A percentile compares a stretch with the other conserved stretches of the same genome.
These are phyloP conservation scores for Rosa chinensis DNA, from an alignment of 306 rosid genomes.

Conservation along the genomic window DNA sequence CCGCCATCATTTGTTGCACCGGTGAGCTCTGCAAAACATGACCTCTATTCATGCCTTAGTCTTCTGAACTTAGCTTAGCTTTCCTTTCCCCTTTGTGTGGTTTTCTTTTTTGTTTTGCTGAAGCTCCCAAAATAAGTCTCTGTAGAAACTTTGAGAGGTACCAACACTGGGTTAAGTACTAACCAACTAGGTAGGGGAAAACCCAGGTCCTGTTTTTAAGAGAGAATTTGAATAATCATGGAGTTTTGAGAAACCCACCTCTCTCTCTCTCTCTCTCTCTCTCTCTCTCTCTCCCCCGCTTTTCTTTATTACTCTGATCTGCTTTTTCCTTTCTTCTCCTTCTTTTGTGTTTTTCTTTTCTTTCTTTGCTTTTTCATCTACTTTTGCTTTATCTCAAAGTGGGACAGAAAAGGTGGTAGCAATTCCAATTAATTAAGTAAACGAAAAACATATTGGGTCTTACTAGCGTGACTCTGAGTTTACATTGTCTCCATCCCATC, in stretches of 20 bases:
- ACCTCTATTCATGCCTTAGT: conserved; percentile 68
- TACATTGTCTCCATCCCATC: conserved; percentile 38
- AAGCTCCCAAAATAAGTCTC: conserved; percentile 41
- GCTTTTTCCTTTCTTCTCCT: conserved; percentile 41
- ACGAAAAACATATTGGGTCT: conserved; percentile 30
- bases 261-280: conserved; percentile 28
- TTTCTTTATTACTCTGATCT: conserved; percentile 25
- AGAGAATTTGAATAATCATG: conserved; percentile 71
- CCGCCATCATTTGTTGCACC: conserved; percentile 85
- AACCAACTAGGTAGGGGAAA: conserved; percentile 6
- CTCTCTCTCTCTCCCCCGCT: conserved; percentile 23
- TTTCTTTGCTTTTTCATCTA: conserved; percentile 42
- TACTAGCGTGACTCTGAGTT: conserved; percentile 34
- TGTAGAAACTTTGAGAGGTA: conserved; percentile 64
- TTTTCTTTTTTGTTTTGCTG: conserved; percentile 26
- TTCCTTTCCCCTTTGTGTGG: background rate
- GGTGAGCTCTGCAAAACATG: conserved; percentile 69
- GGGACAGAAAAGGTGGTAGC: conserved; percentile 73
- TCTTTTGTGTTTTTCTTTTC: conserved; percentile 49
- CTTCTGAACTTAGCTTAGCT: background rate
- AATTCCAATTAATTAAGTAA: conserved; percentile 61
- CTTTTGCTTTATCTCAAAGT: conserved; percentile 86
- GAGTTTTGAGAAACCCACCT: conserved; percentile 55
- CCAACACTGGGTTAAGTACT: conserved; percentile 52
- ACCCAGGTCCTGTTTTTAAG: conserved; percentile 40